phyloP scores from a whole-genome alignment of 2,329 filamentous ascomycete genomes.

The Colletotrichum tropicale region DNA sequence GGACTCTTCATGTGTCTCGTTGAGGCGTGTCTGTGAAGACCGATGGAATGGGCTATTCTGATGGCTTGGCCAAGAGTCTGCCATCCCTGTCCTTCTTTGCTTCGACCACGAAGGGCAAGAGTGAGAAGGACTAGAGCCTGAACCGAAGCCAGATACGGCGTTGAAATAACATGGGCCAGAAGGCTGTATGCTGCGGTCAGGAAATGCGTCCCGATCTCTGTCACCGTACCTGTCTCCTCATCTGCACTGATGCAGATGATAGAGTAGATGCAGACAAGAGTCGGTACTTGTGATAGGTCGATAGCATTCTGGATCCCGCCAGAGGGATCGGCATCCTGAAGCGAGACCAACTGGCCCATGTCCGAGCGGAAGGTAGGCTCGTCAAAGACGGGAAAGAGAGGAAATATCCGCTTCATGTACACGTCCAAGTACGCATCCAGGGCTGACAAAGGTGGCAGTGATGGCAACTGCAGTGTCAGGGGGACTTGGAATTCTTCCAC shows the following conservation, averaged over 20 bases:
- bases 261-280: constrained; percentile 17
- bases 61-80: constrained; percentile 27
- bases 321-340: not conserved
- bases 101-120: constrained; percentile 19
- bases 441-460: constrained; percentile 8
- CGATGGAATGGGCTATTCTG: constrained; percentile 28
- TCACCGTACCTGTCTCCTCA: constrained; percentile 11
- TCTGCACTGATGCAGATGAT: constrained; percentile 24
- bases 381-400: constrained; percentile 25
- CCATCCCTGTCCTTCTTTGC: constrained; percentile 29
- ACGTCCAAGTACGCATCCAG: constrained; percentile 11
- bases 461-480: constrained; percentile 9
- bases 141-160: constrained; percentile 23
- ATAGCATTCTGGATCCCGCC: not conserved
- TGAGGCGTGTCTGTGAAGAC: constrained; percentile 23
- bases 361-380: constrained; percentile 10
- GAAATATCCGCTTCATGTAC: constrained; percentile 24
- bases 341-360: not conserved
- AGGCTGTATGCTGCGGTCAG: constrained; percentile 23
- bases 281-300: not conserved
- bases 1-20: not conserved
- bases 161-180: constrained; percentile 22
- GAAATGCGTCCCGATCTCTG: constrained; percentile 15
- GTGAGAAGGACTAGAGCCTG: constrained; percentile 24
- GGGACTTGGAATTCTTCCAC: constrained; percentile 26